These are phyloP conservation scores for Myriangium duriaei DNA, from an alignment of 2,329 filamentous ascomycete genomes.

Conservation along the genomic window DNA sequence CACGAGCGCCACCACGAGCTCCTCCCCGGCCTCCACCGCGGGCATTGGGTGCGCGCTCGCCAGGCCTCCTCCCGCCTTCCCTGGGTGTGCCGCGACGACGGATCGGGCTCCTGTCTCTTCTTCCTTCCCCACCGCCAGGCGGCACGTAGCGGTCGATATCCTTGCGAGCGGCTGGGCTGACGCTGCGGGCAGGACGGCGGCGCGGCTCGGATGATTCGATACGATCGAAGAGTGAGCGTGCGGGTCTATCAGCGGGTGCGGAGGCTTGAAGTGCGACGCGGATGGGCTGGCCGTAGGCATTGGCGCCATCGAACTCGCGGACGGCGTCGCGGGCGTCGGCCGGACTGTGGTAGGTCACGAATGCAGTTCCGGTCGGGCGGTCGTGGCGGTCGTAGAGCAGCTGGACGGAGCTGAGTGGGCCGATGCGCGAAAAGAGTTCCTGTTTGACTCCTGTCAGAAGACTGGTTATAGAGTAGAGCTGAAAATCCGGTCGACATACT, in stretches of 20 bases:
- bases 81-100: constrained; percentile 36
- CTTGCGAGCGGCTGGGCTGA: constrained; percentile 39
- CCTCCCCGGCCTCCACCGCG: constrained; percentile 28
- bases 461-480: background rate
- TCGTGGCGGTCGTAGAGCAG: constrained; percentile 79
- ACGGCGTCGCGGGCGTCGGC: constrained; percentile 65
- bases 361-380: constrained; percentile 74
- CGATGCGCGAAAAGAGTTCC: constrained; percentile 73
- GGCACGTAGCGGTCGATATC: constrained; percentile 73
- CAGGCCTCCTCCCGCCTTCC: constrained; percentile 36
- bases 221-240: constrained; percentile 54
- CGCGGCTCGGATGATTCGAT: constrained; percentile 36
- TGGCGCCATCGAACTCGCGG: constrained; percentile 73
- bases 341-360: constrained; percentile 61
- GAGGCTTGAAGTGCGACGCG: constrained; percentile 51
- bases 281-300: constrained; percentile 75
- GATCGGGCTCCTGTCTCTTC: constrained; percentile 41
- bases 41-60: constrained; percentile 14
- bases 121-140: constrained; percentile 40
- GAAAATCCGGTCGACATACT: no score
- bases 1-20: constrained; percentile 28
- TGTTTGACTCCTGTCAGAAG: constrained; percentile 24
- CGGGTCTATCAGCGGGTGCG: constrained; percentile 32
- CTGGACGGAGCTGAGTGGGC: constrained; percentile 54
- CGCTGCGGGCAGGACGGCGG: constrained; percentile 26